Percentiles rank a stretch among this genome's conserved stretches.
Conservation (phyloP, 2,329 filamentous ascomycete species). For the Aspergillus puulaauensis region DNA sequence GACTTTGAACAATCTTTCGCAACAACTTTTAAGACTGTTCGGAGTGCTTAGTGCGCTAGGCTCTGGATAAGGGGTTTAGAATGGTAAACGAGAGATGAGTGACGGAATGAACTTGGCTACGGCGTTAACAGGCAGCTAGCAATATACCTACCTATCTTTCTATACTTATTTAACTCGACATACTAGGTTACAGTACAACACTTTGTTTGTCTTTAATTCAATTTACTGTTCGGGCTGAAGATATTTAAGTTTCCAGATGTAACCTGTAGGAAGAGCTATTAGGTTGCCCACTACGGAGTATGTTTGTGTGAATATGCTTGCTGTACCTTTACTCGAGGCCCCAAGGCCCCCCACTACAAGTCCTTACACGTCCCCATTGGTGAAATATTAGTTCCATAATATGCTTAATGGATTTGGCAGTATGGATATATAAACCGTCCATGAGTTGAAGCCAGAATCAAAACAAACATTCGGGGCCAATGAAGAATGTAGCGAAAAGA, state of each 20-base stretch:
- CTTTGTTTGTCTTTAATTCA: no score
- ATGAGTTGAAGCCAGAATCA: not conserved
- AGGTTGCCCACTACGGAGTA: no score
- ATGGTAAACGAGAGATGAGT: not conserved
- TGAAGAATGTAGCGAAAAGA: not conserved
- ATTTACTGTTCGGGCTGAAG: no score
- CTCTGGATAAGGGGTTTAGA: not conserved
- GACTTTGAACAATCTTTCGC: constrained; percentile 92
- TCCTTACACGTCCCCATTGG: no score
- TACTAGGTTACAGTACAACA: not conserved
- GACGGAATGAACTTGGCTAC: not conserved
- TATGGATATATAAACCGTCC: no score
- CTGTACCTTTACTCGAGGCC: no score
- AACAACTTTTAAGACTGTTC: constrained; percentile 36
- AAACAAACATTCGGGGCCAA: not conserved
- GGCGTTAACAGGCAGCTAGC: not conserved
- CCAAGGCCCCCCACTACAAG: no score
- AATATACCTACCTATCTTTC: not conserved
- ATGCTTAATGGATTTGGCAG: no score
- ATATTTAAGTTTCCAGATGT: no score
- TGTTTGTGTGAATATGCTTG: no score
- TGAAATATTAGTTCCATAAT: no score
- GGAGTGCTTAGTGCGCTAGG: constrained; percentile 13
- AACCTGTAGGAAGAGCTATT: no score
- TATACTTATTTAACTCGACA: not conserved